Evolutionary conservation across 805 yeast species (phyloP).

Genomic region (Yamadazyma laniorum): DNA sequence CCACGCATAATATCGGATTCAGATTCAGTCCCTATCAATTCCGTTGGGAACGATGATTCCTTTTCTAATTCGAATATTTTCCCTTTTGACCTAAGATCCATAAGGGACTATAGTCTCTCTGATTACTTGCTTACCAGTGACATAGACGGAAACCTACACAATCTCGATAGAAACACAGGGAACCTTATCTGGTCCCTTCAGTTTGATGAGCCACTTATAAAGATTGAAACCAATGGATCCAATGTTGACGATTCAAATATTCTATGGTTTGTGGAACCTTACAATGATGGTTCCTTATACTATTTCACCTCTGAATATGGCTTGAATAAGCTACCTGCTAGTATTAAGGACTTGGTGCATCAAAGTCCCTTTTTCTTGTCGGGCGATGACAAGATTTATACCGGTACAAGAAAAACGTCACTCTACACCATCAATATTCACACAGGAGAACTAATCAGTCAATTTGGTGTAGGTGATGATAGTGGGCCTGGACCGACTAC

Average conservation of each 20-base stretch:
- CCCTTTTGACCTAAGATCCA: conserved; percentile 38
- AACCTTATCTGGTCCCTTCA: conserved; percentile 72
- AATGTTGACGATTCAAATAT: conserved; percentile 22
- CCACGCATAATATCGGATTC: conserved; percentile 1
- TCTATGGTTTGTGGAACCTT: conserved; percentile 90
- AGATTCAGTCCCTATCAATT: no score
- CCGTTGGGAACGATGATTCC: no score
- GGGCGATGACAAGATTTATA: conserved; percentile 79
- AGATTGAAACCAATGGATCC: conserved; percentile 28
- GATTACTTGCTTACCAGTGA: conserved; percentile 70
- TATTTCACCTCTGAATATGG: conserved; percentile 77
- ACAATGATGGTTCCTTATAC: conserved; percentile 77
- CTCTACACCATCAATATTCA: conserved; percentile 69
- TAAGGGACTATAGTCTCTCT: conserved; percentile 50
- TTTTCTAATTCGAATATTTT: conserved; percentile 14
- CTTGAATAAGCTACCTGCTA: conserved; percentile 74
- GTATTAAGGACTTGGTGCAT: conserved; percentile 71
- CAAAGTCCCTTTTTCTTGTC: conserved; percentile 81
- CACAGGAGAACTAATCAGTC: conserved; percentile 70
- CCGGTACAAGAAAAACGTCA: conserved; percentile 78
- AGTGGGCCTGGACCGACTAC: conserved; percentile 12
- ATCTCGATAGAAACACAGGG: conserved; percentile 73
- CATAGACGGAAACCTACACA: conserved; percentile 85
- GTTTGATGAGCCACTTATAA: conserved; percentile 62
- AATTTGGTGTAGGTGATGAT: conserved; percentile 52